phyloP scores from a whole-genome alignment of 2,329 filamentous ascomycete species.

The Dendrostoma leiphaemia region DNA sequence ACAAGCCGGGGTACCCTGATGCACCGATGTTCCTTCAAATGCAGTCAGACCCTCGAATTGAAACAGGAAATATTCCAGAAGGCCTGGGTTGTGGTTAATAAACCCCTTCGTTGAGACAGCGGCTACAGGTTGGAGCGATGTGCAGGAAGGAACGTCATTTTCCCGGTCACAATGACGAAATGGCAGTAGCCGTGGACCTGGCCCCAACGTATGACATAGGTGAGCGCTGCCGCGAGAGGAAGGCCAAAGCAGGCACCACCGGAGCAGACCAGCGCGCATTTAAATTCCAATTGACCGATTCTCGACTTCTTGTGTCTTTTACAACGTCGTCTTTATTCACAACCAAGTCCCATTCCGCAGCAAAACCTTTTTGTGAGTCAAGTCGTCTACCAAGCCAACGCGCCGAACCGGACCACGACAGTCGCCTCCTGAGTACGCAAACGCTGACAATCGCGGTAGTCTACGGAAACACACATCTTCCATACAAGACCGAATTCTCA shows the following conservation, averaged over 20 bases:
- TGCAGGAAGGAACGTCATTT: constrained; percentile 4
- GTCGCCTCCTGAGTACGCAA: too few relatives aligned
- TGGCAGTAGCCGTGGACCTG: neutral
- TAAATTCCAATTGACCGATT: neutral
- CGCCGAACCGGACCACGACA: neutral
- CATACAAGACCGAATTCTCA: too few relatives aligned
- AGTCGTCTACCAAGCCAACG: neutral
- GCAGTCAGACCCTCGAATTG: too few relatives aligned
- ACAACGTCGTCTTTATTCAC: too few relatives aligned
- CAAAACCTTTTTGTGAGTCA: neutral
- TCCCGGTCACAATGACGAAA: constrained; percentile 2
- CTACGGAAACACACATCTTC: neutral
- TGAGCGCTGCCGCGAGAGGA: neutral
- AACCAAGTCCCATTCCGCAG: too few relatives aligned
- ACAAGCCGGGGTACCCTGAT: too few relatives aligned
- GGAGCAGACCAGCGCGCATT: neutral
- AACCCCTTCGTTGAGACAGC: neutral
- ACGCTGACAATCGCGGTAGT: neutral
- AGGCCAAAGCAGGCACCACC: neutral
- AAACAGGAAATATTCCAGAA: too few relatives aligned
- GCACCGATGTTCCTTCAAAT: too few relatives aligned
- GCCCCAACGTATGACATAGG: constrained; percentile 6
- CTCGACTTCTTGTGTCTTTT: too few relatives aligned
- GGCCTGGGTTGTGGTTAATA: neutral
- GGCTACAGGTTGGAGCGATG: neutral